Percentiles rank a stretch among this genome's conserved stretches.
Evolutionary conservation across 768 basidiomycete species (phyloP).

Genomic region (Exsudoporus frostii): DNA sequence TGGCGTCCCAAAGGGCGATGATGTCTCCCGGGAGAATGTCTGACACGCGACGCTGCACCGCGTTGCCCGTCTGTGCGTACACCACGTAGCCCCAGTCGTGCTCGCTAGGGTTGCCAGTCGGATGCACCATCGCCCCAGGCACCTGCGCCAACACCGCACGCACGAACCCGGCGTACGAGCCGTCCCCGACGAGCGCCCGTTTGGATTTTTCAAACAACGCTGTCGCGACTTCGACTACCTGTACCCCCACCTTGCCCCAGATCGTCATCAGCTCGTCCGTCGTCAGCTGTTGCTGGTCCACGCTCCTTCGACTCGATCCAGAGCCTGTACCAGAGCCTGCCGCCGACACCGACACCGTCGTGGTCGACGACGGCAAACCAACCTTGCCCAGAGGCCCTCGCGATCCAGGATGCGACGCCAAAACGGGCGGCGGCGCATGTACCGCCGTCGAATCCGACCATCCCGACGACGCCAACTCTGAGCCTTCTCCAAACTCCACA

Average conservation of each 20-base stretch:
- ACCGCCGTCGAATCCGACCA: conserved; percentile 55
- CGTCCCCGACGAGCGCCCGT: conserved; percentile 77
- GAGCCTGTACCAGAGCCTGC: not conserved
- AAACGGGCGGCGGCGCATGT: conserved; percentile 21
- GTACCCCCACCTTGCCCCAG: conserved; percentile 73
- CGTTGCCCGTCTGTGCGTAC: conserved; percentile 63
- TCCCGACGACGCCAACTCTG: conserved; percentile 48
- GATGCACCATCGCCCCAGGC: conserved; percentile 51
- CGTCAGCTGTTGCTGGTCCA: conserved; percentile 38
- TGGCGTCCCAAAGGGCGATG: conserved; percentile 69
- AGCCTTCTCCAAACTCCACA: conserved; percentile 46
- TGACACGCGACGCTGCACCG: conserved; percentile 69
- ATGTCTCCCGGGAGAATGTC: conserved; percentile 89
- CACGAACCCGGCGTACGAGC: conserved; percentile 79
- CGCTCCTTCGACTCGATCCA: not conserved
- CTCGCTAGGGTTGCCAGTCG: conserved; percentile 25
- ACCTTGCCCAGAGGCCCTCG: conserved; percentile 9
- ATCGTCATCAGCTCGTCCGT: conserved; percentile 67
- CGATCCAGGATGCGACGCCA: conserved; percentile 9
- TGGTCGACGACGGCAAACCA: not conserved
- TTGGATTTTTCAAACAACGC: conserved; percentile 72
- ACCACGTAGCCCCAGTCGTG: conserved; percentile 67
- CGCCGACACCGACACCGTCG: conserved; percentile 11
- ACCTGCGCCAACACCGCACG: conserved; percentile 62
- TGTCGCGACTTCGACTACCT: conserved; percentile 68